Evolutionary conservation across 345 rosid genomes (phyloP).

Genomic region (Sonneratia alba): DNA sequence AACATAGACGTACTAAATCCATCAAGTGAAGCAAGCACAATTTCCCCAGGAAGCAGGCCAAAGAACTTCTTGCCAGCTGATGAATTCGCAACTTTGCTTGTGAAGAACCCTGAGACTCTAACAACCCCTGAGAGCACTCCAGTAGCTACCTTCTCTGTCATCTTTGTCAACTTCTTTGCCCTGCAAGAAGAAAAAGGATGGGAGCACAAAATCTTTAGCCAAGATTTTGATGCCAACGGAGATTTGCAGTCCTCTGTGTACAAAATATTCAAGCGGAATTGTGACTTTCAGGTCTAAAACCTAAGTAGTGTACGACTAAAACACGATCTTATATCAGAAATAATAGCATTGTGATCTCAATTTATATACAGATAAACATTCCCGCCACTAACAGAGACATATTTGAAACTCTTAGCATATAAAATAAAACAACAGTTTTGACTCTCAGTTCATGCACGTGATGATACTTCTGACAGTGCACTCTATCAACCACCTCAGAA

Average conservation of each 20-base stretch:
- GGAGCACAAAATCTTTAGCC: neutral
- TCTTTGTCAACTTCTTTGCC: conserved; percentile 69
- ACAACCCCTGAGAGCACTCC: conserved; percentile 78
- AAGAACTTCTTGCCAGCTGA: conserved; percentile 76
- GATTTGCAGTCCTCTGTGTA: neutral
- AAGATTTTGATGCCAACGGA: neutral
- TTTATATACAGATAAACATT: too few relatives aligned
- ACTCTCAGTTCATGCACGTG: too few relatives aligned
- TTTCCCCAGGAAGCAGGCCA: conserved; percentile 78
- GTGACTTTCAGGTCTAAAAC: too few relatives aligned
- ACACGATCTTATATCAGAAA: too few relatives aligned
- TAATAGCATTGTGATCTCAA: too few relatives aligned
- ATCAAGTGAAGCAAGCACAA: conserved; percentile 80
- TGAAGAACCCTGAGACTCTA: conserved; percentile 72
- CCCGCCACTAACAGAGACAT: too few relatives aligned
- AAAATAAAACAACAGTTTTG: too few relatives aligned
- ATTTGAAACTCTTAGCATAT: too few relatives aligned
- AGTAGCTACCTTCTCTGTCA: conserved; percentile 72
- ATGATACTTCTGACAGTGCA: too few relatives aligned
- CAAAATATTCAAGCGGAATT: neutral
- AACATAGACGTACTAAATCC: conserved; percentile 70
- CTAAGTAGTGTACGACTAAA: too few relatives aligned
- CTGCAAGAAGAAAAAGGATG: conserved; percentile 20
- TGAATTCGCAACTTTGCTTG: conserved; percentile 60
- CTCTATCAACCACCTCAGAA: neutral